Evolutionary conservation across 768 basidiomycete genomes (phyloP), one percentile per base, ranked within the genome.

Genomic region (Pisolithus sp.): DNA sequence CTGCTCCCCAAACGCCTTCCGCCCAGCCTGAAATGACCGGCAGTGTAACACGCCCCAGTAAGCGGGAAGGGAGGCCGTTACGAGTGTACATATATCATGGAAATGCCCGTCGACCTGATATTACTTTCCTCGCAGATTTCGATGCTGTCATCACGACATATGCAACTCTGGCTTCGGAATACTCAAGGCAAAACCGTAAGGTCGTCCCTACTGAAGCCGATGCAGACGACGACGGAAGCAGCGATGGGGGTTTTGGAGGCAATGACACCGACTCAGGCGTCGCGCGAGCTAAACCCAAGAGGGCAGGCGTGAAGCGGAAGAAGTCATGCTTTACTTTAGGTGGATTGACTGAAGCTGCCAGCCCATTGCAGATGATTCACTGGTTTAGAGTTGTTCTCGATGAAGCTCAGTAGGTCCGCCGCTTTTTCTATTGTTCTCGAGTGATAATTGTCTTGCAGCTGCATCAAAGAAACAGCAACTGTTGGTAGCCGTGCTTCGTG

Each of bases 111-210:
- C 79, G 86, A 28, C 83, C 86, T 20, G 93, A 97, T 63, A 81
- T 93, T n/a, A 68, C 78, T 15, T 93, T 87, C 64, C 75, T 99
- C 42, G 88, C 91, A 18, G 85, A 94, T 65, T 95, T 97, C 66
- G 96, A 99, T 69, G 87, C 92, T 20, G 94, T 99, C 52, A 91
- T 99, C 66, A 99, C 96, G 5, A 97, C 93, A 2, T 99, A 93
- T 68, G 87, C 93, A 26, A 98, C 96, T 0, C 76, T 99, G 37
- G 95, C 94, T 1, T 88, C 89, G 12, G 96, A 99, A 65, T 98
- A 79, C 65, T 94, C 93, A 15, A 95, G 89, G 65, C 94, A 97
- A 68, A 81, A 71, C 51, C 76, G 81, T 61, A 88, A 83, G 53
- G 68, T 81, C 7, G 75, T 77, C 28, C 71, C 68, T 46, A 72